Conservation (phyloP, 1,284 basidiomycete species). For the Leccinum fuscescens region DNA sequence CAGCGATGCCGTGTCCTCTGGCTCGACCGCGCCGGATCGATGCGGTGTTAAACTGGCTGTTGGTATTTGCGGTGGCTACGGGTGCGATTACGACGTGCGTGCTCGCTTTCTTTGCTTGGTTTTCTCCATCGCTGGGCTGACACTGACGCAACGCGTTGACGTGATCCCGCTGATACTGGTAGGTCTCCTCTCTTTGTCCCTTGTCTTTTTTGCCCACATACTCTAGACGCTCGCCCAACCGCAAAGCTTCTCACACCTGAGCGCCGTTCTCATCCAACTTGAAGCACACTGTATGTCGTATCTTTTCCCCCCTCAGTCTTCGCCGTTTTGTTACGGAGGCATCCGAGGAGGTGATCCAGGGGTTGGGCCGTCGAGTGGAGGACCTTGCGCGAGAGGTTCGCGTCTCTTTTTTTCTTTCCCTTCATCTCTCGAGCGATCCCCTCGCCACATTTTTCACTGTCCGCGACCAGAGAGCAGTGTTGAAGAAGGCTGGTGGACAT, state of each 20-base stretch:
- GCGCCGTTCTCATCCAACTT: constrained; percentile 22
- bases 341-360: too few relatives aligned
- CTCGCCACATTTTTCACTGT: too few relatives aligned
- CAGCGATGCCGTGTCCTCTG: constrained; percentile 1
- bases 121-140: too few relatives aligned
- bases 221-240: constrained; percentile 22
- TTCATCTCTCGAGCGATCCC: too few relatives aligned
- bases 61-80: constrained; percentile 29
- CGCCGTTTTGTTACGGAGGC: background rate
- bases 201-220: background rate
- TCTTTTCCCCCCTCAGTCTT: too few relatives aligned
- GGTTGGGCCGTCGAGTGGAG: too few relatives aligned
- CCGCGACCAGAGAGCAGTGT: too few relatives aligned
- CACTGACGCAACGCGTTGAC: constrained; percentile 15
- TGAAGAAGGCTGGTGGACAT: too few relatives aligned
- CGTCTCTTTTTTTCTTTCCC: too few relatives aligned
- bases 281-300: constrained; percentile 27
- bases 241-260: constrained; percentile 18
- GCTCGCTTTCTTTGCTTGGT: background rate
- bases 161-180: constrained; percentile 18
- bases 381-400: too few relatives aligned
- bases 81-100: constrained; percentile 28
- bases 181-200: background rate
- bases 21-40: constrained; percentile 19
- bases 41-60: constrained; percentile 22